Evolutionary conservation across 495 filamentous ascomycete genomes (phyloP).

Genomic region (Lentithecium fluviatile): DNA sequence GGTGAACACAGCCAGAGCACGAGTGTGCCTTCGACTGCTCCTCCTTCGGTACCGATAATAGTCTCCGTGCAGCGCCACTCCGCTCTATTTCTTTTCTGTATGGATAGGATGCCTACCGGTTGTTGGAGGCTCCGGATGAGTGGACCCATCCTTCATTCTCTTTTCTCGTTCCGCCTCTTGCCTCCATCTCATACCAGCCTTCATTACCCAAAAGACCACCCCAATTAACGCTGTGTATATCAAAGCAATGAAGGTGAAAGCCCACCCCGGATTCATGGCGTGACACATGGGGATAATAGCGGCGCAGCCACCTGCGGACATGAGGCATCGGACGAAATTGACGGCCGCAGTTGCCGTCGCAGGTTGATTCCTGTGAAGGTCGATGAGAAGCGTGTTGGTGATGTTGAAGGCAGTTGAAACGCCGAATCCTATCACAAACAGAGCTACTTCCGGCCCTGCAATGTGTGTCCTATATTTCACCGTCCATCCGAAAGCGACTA

Average conservation of each 20-base stretch:
- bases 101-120: no score
- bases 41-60: no score
- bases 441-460: constrained; percentile 33
- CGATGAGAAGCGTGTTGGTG: constrained; percentile 41
- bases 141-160: not conserved
- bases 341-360: constrained; percentile 42
- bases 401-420: constrained; percentile 32
- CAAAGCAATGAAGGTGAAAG: constrained; percentile 38
- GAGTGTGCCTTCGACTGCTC: no score
- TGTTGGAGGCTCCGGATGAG: no score
- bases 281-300: constrained; percentile 40
- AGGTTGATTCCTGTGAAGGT: constrained; percentile 39
- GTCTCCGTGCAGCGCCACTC: no score
- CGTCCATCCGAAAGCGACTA: constrained; percentile 39
- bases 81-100: no score
- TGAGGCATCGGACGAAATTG: constrained; percentile 41
- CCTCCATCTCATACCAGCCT: constrained; percentile 19
- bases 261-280: constrained; percentile 42
- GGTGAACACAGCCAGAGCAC: no score
- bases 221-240: constrained; percentile 27
- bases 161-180: constrained; percentile 9
- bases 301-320: constrained; percentile 40
- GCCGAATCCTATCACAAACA: constrained; percentile 38
- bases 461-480: constrained; percentile 32
- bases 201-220: constrained; percentile 34